Percentiles rank a stretch among this genome's conserved stretches.
phyloP scores from a whole-genome alignment of 75 land plant genomes.

The Chamaecyparis obtusa region DNA sequence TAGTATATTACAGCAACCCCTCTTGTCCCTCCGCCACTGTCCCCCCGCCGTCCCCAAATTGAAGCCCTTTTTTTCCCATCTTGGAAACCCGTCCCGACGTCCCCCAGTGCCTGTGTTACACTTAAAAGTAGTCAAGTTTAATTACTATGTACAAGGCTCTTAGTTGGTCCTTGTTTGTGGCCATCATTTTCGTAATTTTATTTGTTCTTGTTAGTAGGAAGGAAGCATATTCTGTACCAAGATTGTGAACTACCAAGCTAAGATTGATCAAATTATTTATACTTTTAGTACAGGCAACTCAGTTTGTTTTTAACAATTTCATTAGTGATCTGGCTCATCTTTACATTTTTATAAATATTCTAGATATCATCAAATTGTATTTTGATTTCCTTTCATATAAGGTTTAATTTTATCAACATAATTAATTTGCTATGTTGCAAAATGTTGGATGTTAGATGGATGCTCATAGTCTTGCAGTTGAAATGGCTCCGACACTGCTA shows the following conservation, averaged over 20 bases:
- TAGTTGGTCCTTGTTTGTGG: neutral
- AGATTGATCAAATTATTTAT: neutral
- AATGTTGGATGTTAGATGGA: constrained; percentile 60
- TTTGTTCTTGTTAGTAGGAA: neutral
- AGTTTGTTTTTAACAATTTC: neutral
- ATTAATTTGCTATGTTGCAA: neutral
- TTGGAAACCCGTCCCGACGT: too few species aligned
- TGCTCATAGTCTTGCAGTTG: constrained; percentile 66
- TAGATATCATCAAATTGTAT: neutral
- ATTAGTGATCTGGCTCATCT: neutral
- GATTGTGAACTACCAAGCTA: neutral
- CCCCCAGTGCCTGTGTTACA: too few species aligned
- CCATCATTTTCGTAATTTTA: neutral
- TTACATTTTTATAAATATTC: neutral
- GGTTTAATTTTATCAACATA: too few species aligned
- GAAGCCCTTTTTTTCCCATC: too few species aligned
- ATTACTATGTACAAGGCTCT: neutral
- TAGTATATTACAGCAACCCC: too few species aligned
- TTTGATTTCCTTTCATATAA: neutral
- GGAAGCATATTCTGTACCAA: neutral
- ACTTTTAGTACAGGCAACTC: neutral
- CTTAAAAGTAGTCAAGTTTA: neutral
- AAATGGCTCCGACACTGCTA: constrained; percentile 66
- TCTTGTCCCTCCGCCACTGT: too few species aligned
- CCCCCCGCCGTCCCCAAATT: too few species aligned